Conservation (phyloP, 2,329 filamentous ascomycete genomes). For the Gaeumannomyces sp. region DNA sequence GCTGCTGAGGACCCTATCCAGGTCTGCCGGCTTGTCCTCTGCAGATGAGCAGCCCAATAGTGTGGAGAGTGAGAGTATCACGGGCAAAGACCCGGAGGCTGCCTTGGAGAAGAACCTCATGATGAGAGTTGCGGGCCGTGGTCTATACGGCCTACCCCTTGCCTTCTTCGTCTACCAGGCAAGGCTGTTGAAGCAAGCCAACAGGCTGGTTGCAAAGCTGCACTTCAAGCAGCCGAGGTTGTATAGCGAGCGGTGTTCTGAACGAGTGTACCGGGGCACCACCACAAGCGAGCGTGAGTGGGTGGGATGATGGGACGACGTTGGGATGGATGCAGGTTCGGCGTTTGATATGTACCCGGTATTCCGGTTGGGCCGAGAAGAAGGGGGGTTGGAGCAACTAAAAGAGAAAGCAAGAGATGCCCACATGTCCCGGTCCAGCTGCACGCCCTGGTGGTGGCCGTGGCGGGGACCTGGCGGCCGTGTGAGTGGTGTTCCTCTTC, state of each 20-base stretch:
- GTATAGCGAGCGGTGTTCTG: not conserved
- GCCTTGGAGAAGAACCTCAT: not conserved
- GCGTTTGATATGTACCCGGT: not conserved
- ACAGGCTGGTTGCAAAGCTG: not conserved
- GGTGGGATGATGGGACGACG: not conserved
- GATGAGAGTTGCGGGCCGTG: not conserved
- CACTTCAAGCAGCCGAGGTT: too few species aligned
- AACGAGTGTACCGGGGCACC: not conserved
- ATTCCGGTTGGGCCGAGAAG: too few species aligned
- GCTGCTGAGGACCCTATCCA: not conserved
- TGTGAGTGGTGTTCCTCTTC: not conserved
- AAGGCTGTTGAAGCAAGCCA: too few species aligned
- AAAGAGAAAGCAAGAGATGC: not conserved
- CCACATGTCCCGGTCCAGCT: not conserved
- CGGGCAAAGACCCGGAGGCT: not conserved
- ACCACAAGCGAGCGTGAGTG: not conserved
- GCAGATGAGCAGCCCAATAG: not conserved
- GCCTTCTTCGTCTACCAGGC: too few species aligned
- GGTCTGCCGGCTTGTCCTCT: not conserved
- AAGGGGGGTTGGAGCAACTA: too few species aligned
- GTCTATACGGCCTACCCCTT: not conserved
- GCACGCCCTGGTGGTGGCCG: too few species aligned
- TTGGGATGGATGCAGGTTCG: not conserved
- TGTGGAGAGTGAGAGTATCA: not conserved
- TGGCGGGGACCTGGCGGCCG: too few species aligned